A percentile compares a stretch with the other conserved stretches of the same genome.
Conservation (phyloP, 2,329 filamentous ascomycete genomes). For the Rhynchosporium secalis region DNA sequence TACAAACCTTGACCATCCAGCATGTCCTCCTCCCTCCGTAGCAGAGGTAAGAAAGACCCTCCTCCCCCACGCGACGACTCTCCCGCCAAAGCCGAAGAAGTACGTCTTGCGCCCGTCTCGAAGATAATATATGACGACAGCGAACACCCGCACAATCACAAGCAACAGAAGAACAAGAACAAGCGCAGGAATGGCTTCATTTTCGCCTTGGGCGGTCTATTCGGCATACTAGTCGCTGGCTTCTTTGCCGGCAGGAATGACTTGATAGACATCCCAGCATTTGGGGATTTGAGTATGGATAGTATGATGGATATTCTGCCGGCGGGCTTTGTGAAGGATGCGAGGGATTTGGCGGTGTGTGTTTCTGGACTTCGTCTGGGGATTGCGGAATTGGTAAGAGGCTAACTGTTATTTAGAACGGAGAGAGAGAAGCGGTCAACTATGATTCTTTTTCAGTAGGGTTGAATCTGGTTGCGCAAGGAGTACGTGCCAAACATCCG, state of each 20-base stretch:
- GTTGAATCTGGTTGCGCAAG: conserved; percentile 76
- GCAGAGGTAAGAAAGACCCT: conserved; percentile 27
- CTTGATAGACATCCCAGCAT: conserved; percentile 75
- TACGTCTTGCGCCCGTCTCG: conserved; percentile 52
- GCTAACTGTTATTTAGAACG: conserved; percentile 54
- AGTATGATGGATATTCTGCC: conserved; percentile 84
- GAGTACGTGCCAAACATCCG: conserved; percentile 78
- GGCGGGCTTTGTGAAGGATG: conserved; percentile 80
- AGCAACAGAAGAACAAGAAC: conserved; percentile 28
- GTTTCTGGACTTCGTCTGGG: neutral
- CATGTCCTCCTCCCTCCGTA: conserved; percentile 29
- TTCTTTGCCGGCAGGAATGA: conserved; percentile 90
- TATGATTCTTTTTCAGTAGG: conserved; percentile 96
- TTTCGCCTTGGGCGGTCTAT: conserved; percentile 85
- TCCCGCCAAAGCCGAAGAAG: conserved; percentile 43
- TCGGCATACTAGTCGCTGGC: conserved; percentile 82
- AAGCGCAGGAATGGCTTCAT: conserved; percentile 75
- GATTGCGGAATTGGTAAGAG: conserved; percentile 11
- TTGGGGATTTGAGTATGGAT: conserved; percentile 77
- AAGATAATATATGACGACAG: conserved; percentile 42
- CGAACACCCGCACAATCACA: conserved; percentile 20
- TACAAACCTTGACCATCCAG: neutral
- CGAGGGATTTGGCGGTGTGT: conserved; percentile 75
- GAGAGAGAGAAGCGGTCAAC: conserved; percentile 82
- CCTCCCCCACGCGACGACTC: conserved; percentile 22